Conservation (phyloP, 2,329 filamentous ascomycete species). For the Ascochyta pisi region DNA sequence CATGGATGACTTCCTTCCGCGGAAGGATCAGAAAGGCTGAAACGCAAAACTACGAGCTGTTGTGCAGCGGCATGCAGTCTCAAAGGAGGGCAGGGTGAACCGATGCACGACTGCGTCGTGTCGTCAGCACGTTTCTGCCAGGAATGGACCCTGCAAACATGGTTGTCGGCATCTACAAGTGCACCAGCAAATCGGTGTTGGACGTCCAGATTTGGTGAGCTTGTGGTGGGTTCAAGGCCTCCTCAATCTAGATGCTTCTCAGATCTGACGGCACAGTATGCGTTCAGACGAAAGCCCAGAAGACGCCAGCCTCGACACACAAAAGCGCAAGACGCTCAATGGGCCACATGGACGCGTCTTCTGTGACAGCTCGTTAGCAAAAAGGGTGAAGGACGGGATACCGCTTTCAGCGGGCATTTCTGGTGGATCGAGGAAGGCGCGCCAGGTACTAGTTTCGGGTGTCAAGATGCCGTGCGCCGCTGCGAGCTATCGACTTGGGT, state of each 20-base stretch:
- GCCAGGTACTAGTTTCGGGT: slow-evolving; percentile 8
- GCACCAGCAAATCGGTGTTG: neutral
- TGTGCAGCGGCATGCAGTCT: slow-evolving; percentile 10
- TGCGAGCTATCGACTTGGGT: neutral
- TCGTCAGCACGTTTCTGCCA: slow-evolving; percentile 8
- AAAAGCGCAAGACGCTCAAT: neutral
- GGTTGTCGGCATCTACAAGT: neutral
- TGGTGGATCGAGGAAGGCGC: slow-evolving; percentile 11
- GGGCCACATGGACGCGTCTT: neutral
- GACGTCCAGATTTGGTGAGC: slow-evolving; percentile 1
- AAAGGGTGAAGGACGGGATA: slow-evolving; percentile 2
- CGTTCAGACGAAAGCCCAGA: neutral
- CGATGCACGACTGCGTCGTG: slow-evolving; percentile 1
- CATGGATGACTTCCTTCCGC: neutral
- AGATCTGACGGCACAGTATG: neutral
- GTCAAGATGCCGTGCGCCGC: slow-evolving; percentile 7
- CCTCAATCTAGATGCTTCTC: slow-evolving; percentile 11
- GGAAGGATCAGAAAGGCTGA: slow-evolving; percentile 3
- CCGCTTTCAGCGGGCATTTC: neutral
- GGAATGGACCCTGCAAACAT: slow-evolving; percentile 5
- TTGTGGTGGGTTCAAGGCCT: neutral
- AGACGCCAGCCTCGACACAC: slow-evolving; percentile 10
- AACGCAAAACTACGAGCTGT: slow-evolving; percentile 2
- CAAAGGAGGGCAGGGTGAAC: slow-evolving; percentile 1
- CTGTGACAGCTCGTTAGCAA: slow-evolving; percentile 2